Percentiles rank a stretch among this genome's conserved stretches.
Evolutionary conservation across 139 green algal species (phyloP).

Genomic region (Tetradesmus lagerheimii): DNA sequence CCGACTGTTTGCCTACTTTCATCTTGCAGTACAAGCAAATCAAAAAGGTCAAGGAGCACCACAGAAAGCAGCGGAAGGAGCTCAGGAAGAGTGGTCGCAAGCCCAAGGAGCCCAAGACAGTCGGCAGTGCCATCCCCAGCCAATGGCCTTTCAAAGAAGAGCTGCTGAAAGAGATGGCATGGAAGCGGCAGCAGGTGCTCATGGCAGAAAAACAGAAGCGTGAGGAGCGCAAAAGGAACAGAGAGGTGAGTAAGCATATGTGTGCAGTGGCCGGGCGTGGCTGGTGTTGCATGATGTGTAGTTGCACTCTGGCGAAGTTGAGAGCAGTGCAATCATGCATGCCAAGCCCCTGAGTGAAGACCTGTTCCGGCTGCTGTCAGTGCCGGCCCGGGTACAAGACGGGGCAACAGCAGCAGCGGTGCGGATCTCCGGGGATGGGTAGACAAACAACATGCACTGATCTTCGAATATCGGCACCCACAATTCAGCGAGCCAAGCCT

Average conservation of each 20-base stretch:
- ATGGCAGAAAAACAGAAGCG: slow-evolving; percentile 77
- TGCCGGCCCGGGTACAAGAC: slow-evolving; percentile 31
- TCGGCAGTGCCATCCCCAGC: slow-evolving; percentile 83
- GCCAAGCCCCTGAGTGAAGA: slow-evolving; percentile 33
- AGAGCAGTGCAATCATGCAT: background rate
- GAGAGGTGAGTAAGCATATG: too few species aligned
- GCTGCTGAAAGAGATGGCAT: slow-evolving; percentile 91
- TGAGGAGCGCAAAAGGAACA: slow-evolving; percentile 67
- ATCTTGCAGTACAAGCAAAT: slow-evolving; percentile 29
- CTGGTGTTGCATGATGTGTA: background rate
- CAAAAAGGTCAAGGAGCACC: slow-evolving; percentile 90
- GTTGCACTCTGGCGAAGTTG: too few species aligned
- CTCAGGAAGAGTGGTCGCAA: slow-evolving; percentile 81
- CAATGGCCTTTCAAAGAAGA: slow-evolving; percentile 97
- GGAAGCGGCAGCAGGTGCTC: slow-evolving; percentile 77
- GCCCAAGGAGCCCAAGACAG: slow-evolving; percentile 84
- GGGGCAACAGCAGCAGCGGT: slow-evolving; percentile 15
- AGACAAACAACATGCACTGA: slow-evolving; percentile 34
- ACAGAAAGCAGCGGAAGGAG: slow-evolving; percentile 90
- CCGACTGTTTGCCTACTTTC: background rate
- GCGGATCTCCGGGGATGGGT: slow-evolving; percentile 38
- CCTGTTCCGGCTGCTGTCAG: slow-evolving; percentile 12
- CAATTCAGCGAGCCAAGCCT: background rate
- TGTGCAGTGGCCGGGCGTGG: background rate
- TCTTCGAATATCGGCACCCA: slow-evolving; percentile 41